Evolutionary conservation across 2,329 filamentous ascomycete species (phyloP).

Genomic region (Apiospora arundinis): DNA sequence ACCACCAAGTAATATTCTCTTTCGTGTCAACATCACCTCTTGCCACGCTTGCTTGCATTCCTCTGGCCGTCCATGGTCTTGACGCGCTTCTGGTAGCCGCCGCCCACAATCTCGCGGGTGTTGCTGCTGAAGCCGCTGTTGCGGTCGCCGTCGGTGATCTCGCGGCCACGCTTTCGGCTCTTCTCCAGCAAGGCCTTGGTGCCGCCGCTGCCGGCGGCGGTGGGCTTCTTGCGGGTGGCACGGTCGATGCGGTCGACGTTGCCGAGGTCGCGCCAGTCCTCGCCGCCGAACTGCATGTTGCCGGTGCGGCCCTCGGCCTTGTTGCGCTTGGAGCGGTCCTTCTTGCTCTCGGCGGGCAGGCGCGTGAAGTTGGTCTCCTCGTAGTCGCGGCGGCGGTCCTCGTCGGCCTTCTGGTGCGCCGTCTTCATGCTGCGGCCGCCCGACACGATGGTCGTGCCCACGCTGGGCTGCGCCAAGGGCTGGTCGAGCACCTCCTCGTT

Average conservation of each 20-base stretch:
- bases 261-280: conserved; percentile 88
- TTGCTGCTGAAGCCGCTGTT: conserved; percentile 61
- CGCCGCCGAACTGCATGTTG: conserved; percentile 80
- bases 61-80: conserved; percentile 52
- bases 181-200: conserved; percentile 74
- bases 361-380: conserved; percentile 93
- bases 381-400: conserved; percentile 82
- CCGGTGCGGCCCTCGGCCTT: conserved; percentile 55
- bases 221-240: conserved; percentile 74
- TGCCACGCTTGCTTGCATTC: conserved; percentile 45
- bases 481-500: conserved; percentile 81
- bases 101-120: conserved; percentile 64
- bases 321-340: conserved; percentile 73
- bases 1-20: not conserved
- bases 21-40: conserved; percentile 29
- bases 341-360: conserved; percentile 86
- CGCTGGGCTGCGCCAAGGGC: conserved; percentile 84
- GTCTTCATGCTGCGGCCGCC: conserved; percentile 83
- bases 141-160: conserved; percentile 72
- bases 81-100: conserved; percentile 74
- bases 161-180: conserved; percentile 80
- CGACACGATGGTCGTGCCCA: conserved; percentile 85
- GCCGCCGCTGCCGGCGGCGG: conserved; percentile 58
- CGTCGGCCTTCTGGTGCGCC: conserved; percentile 74
- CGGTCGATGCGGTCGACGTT: conserved; percentile 86